A percentile compares a stretch with the other conserved stretches of the same genome.
Conservation (phyloP, 768 basidiomycete species). For the Kondoa malvinella region DNA sequence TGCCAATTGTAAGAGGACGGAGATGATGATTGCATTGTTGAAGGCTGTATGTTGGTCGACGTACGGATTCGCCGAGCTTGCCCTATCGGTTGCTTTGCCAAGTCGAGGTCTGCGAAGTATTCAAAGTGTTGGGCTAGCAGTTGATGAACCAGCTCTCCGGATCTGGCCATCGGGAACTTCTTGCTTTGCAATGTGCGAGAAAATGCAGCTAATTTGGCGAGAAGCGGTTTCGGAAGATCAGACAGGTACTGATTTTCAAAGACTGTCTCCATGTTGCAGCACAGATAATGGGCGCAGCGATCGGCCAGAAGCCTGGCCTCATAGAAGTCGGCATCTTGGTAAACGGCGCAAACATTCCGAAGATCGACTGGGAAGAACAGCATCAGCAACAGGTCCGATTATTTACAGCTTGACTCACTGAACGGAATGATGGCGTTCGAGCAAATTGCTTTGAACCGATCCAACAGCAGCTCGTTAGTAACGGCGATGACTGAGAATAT, state of each 20-base stretch:
- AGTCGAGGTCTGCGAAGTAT: slow-evolving; percentile 45
- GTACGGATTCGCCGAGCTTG: background rate
- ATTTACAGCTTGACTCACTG: slow-evolving; percentile 11
- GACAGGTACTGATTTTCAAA: slow-evolving; percentile 67
- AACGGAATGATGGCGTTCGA: slow-evolving; percentile 45
- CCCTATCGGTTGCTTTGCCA: slow-evolving; percentile 27
- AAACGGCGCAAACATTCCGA: slow-evolving; percentile 60
- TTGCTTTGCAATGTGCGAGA: slow-evolving; percentile 45
- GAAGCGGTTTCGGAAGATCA: slow-evolving; percentile 47
- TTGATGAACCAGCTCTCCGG: slow-evolving; percentile 38
- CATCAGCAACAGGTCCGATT: background rate
- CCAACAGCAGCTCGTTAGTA: slow-evolving; percentile 82
- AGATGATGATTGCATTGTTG: slow-evolving; percentile 7
- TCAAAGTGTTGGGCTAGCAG: slow-evolving; percentile 48
- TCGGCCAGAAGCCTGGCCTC: slow-evolving; percentile 51
- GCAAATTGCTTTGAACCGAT: slow-evolving; percentile 65
- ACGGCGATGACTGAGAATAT: slow-evolving; percentile 71
- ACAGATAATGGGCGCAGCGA: slow-evolving; percentile 58
- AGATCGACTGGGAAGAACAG: slow-evolving; percentile 45
- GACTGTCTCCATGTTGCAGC: slow-evolving; percentile 67
- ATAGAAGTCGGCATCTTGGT: slow-evolving; percentile 64
- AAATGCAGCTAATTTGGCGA: slow-evolving; percentile 50
- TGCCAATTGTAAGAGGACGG: background rate
- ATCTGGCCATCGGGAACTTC: slow-evolving; percentile 52
- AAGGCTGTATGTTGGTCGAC: background rate